Base-by-base conservation (phyloP, 306 rosid species). In the Cajanus cajan region DNA sequence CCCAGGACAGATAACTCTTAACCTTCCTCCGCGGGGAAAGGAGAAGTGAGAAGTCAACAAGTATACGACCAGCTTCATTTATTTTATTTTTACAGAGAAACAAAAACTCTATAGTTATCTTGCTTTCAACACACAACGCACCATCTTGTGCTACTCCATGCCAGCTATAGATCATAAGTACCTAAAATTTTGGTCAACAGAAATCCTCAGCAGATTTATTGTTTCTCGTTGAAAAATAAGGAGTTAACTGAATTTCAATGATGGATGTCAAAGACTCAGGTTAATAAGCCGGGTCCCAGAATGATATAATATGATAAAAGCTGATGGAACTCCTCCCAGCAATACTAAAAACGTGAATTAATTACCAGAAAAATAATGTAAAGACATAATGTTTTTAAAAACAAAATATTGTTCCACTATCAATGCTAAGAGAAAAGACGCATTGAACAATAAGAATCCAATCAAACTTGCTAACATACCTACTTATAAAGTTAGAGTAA, bases 401-500 rank as follows among this genome's bases (percentile, higher is more conserved):
- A 12, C n/a, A 4, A n/a, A 51, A 44, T 40, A 41, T 5, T 18
- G 3, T 14, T 28, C 77, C 41, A 34, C 8, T 0, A 44, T 45
- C 77, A 69, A 59, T 47, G 61, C 67, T 18, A 75, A 18, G 76
- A 65, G 28, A 54, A 57, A 40, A 22, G 43, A 19, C 28, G 45
- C 47, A 47, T 4, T 51, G 5, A 68, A 48, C 61, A 48, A 36
- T 14, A 7, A 70, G 51, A 73, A 44, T 50, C 62, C 40, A 19
- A 14, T 37, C 37, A 62, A 61, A 48, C 33, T 31, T 6, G 36
- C 10, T 24, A 25, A 41, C 33, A 25, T 8, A 44, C 0, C 45
- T 37, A 61, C 45, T 14, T 21, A 13, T 4, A 11, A 44, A 31
- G 31, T 34, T 40, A 51, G 34, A 68, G 70, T 36, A 12, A 18